These are phyloP conservation scores for Globisporangium iwayamae DNA, from an alignment of 352 stramenopile genomes.

Conservation along the genomic window DNA sequence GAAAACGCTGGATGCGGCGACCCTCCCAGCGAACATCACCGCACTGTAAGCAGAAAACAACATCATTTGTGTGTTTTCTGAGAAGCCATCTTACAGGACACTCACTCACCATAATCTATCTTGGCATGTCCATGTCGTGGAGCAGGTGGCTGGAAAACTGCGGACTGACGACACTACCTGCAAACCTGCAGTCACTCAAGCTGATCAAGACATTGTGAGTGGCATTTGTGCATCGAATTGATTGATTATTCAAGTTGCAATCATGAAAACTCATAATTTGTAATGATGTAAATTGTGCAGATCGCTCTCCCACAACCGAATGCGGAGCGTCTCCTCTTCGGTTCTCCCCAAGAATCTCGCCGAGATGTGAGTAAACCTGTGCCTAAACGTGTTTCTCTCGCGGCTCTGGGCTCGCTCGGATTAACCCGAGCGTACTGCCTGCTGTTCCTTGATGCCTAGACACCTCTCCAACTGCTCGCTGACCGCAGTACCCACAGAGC, in stretches of 20 bases:
- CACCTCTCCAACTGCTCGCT: constrained; percentile 16
- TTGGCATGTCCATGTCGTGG: neutral
- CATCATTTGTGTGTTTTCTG: too few species aligned
- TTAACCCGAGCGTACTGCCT: neutral
- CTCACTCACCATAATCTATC: neutral
- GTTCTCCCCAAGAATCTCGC: constrained; percentile 10
- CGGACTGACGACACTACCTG: neutral
- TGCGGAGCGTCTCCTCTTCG: neutral
- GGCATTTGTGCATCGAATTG: neutral
- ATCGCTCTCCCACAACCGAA: constrained; percentile 12
- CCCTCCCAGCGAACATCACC: constrained; percentile 6
- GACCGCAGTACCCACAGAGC: neutral
- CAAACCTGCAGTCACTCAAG: constrained; percentile 8
- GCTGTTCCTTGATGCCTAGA: neutral
- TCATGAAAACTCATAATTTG: neutral
- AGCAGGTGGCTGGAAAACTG: constrained; percentile 14
- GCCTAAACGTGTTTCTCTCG: neutral
- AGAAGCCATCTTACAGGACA: too few species aligned
- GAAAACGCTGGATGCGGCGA: neutral
- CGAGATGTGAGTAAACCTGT: constrained; percentile 3
- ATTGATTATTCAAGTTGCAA: neutral
- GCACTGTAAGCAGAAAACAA: constrained; percentile 10
- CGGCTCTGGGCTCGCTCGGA: neutral
- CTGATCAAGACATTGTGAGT: constrained; percentile 13
- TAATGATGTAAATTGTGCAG: neutral